Conservation (phyloP, 805 yeast species). For the Kluyveromyces siamensis region DNA sequence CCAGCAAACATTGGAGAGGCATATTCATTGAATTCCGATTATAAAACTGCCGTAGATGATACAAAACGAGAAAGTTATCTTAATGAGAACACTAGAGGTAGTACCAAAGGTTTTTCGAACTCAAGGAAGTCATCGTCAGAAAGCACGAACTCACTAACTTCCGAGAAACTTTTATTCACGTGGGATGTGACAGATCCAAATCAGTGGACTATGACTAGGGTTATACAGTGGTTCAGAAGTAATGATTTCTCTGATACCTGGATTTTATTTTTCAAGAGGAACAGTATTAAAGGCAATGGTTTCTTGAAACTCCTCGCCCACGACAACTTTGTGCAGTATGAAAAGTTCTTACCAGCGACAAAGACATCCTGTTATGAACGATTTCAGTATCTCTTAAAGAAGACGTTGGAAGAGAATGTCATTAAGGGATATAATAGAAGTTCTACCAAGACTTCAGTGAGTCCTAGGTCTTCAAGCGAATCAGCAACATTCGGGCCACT, state of each 20-base stretch:
- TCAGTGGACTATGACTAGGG: constrained; percentile 68
- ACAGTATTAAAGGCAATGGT: constrained; percentile 49
- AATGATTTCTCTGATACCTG: constrained; percentile 66
- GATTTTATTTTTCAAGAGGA: constrained; percentile 53
- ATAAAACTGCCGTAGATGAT: not conserved
- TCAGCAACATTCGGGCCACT: constrained; percentile 9
- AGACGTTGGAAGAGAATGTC: constrained; percentile 32
- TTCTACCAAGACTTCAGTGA: constrained; percentile 15
- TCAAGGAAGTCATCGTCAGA: constrained; percentile 22
- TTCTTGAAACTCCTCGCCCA: constrained; percentile 64
- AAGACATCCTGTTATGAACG: constrained; percentile 45
- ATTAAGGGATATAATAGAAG: constrained; percentile 19
- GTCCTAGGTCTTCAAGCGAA: constrained; percentile 23
- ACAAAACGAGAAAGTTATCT: not conserved
- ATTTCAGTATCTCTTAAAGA: constrained; percentile 46
- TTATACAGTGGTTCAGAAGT: constrained; percentile 56
- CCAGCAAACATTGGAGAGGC: constrained; percentile 1
- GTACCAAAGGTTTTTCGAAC: not conserved
- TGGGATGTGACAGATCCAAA: constrained; percentile 47
- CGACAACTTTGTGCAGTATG: constrained; percentile 42
- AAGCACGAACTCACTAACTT: constrained; percentile 16
- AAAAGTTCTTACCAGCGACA: constrained; percentile 33
- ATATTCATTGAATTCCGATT: not conserved
- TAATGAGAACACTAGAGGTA: not conserved
- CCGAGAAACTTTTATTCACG: constrained; percentile 26